Percentiles rank a stretch among this genome's conserved stretches.
These are phyloP conservation scores for Solanum pennellii DNA, from an alignment of 257 asterid genomes.

Conservation along the genomic window DNA sequence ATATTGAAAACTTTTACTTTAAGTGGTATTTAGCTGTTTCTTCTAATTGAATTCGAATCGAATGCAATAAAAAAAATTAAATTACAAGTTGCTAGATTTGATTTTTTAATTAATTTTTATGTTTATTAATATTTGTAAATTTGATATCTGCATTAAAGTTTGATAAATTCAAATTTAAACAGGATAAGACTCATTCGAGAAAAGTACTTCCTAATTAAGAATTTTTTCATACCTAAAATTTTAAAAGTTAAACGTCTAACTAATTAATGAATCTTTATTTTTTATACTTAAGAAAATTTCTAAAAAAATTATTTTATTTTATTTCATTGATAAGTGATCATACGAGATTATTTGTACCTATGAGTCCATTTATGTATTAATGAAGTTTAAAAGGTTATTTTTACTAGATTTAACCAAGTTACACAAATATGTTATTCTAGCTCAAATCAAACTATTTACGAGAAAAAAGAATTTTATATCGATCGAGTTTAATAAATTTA, in stretches of 20 bases:
- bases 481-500: too few relatives aligned
- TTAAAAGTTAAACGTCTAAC: neutral
- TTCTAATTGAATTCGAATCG: neutral
- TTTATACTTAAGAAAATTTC: neutral
- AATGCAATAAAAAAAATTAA: neutral
- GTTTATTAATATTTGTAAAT: neutral
- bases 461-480: neutral
- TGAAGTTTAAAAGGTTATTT: neutral
- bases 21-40: neutral
- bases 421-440: neutral
- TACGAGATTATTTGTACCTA: neutral
- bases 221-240: neutral
- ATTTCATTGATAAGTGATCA: neutral
- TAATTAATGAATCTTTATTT: neutral
- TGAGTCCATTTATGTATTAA: neutral
- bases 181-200: neutral
- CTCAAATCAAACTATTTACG: neutral
- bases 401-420: neutral
- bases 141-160: fast-evolving
- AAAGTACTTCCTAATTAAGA: neutral
- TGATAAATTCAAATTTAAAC: neutral
- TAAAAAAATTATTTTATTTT: neutral
- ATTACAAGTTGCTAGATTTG: neutral
- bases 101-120: neutral
- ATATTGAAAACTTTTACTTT: neutral